Evolutionary conservation across 305 asterid genomes (phyloP).

Genomic region (Rubia balearica): DNA sequence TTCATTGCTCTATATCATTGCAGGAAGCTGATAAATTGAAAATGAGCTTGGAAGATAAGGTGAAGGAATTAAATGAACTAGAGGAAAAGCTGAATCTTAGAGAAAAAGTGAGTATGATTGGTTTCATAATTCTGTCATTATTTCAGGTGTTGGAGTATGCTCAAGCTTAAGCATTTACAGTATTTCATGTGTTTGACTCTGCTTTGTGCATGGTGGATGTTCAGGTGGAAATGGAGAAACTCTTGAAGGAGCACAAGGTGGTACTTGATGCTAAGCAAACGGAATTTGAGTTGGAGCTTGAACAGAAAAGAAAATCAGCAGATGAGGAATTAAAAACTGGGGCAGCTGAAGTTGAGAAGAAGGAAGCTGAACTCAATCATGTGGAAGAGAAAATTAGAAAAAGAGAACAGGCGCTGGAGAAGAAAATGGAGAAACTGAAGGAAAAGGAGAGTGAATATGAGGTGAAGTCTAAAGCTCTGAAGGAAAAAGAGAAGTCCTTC

Average conservation of each 20-base stretch:
- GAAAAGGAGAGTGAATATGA: slow-evolving; percentile 66
- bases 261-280: slow-evolving; percentile 54
- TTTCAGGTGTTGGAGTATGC: not conserved
- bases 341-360: slow-evolving; percentile 68
- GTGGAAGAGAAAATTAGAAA: slow-evolving; percentile 80
- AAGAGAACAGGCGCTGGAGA: slow-evolving; percentile 79
- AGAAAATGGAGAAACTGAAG: slow-evolving; percentile 65
- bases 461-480: slow-evolving; percentile 56
- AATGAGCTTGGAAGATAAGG: slow-evolving; percentile 62
- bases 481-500: slow-evolving; percentile 71
- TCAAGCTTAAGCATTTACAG: not conserved
- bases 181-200: slow-evolving; percentile 1
- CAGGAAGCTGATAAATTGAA: slow-evolving; percentile 68
- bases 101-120: slow-evolving; percentile 54
- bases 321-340: slow-evolving; percentile 65
- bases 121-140: not conserved
- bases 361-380: slow-evolving; percentile 75
- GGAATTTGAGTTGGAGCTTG: slow-evolving; percentile 74
- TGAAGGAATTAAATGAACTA: slow-evolving; percentile 56
- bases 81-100: slow-evolving; percentile 64
- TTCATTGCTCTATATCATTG: slow-evolving; percentile 22
- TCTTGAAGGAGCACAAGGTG: slow-evolving; percentile 69
- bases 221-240: slow-evolving; percentile 82
- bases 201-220: not conserved
- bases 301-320: slow-evolving; percentile 55